Evolutionary conservation across 1,139 yeast species (phyloP).

Genomic region (Yueomyces sp.): DNA sequence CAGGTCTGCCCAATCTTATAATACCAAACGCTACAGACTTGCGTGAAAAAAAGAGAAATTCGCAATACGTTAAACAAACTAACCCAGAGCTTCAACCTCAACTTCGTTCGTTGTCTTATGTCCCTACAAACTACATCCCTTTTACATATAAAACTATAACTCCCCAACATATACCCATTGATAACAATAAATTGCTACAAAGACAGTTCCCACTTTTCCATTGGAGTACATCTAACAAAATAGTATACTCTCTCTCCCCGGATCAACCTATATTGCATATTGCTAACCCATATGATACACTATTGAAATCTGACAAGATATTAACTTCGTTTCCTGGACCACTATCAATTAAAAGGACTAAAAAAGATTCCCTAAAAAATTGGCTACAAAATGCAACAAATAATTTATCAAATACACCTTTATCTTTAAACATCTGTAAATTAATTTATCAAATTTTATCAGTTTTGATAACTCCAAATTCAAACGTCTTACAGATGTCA

Average conservation of each 20-base stretch:
- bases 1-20: no score
- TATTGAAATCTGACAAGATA: no score
- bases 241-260: conserved; percentile 21
- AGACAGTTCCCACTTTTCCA: conserved; percentile 70
- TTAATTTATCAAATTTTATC: not conserved
- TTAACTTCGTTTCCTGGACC: conserved; percentile 27
- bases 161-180: no score
- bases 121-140: no score
- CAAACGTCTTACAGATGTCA: not conserved
- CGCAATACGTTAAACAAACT: no score
- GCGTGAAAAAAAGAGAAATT: no score
- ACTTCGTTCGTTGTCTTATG: no score
- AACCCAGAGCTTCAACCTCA: no score
- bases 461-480: not conserved
- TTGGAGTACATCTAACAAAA: conserved; percentile 45
- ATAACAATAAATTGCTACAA: conserved; percentile 13
- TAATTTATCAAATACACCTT: conserved; percentile 4
- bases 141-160: no score
- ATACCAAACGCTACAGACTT: no score
- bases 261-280: conserved; percentile 29
- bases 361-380: conserved; percentile 17
- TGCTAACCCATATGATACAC: not conserved
- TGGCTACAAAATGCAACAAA: conserved; percentile 16
- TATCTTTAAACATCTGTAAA: not conserved
- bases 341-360: conserved; percentile 14